phyloP scores from a whole-genome alignment of 2,329 filamentous ascomycete genomes.

The Atkinsonella hypoxylon region DNA sequence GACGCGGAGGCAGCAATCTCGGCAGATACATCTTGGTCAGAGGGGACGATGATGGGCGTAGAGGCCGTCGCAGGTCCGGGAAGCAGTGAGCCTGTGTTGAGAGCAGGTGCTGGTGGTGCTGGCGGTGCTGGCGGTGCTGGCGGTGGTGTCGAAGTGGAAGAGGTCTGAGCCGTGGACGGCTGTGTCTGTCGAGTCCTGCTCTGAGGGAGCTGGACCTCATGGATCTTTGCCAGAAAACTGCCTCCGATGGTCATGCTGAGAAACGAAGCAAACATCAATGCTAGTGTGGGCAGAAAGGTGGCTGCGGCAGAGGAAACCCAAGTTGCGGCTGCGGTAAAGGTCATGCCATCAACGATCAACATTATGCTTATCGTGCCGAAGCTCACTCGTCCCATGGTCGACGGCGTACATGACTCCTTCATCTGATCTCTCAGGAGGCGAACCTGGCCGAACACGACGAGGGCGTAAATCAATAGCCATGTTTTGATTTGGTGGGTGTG shows the following conservation, averaged over 20 bases:
- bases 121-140: neutral
- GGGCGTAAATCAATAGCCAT: slow-evolving; percentile 45
- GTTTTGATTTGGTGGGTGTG: slow-evolving; percentile 43
- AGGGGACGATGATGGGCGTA: slow-evolving; percentile 46
- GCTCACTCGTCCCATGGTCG: slow-evolving; percentile 53
- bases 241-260: slow-evolving; percentile 45
- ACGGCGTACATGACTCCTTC: slow-evolving; percentile 54
- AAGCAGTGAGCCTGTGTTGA: slow-evolving; percentile 15
- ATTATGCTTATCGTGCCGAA: slow-evolving; percentile 51
- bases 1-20: slow-evolving; percentile 38
- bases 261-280: slow-evolving; percentile 38
- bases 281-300: slow-evolving; percentile 43
- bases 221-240: slow-evolving; percentile 47
- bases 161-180: slow-evolving; percentile 7
- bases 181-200: slow-evolving; percentile 36
- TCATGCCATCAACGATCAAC: slow-evolving; percentile 49
- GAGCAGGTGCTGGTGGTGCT: slow-evolving; percentile 10
- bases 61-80: slow-evolving; percentile 29
- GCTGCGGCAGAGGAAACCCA: slow-evolving; percentile 44
- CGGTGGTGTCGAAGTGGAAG: neutral
- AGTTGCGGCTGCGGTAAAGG: slow-evolving; percentile 42
- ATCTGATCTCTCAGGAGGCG: slow-evolving; percentile 52
- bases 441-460: slow-evolving; percentile 48
- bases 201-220: slow-evolving; percentile 44
- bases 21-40: slow-evolving; percentile 51